Evolutionary conservation across 2,329 filamentous ascomycete genomes (phyloP).

Genomic region (Diaporthe ilicicola): DNA sequence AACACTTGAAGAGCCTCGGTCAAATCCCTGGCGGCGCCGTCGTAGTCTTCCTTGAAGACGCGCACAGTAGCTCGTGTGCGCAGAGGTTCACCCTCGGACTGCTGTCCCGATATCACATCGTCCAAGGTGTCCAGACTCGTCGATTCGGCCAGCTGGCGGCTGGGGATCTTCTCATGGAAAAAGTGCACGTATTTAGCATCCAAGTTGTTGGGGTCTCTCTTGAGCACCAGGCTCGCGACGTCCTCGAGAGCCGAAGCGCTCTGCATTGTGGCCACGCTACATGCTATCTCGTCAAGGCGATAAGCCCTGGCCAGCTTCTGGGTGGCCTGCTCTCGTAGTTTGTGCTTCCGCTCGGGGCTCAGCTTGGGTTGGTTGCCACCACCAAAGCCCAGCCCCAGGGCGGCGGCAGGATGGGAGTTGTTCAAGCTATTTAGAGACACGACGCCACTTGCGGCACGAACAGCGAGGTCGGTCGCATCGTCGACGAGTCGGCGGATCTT

Average conservation of each 20-base stretch:
- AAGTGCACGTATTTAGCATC: conserved; percentile 92
- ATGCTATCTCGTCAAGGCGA: conserved; percentile 82
- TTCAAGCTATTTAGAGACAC: conserved; percentile 68
- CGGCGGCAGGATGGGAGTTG: conserved; percentile 57
- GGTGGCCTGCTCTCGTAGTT: conserved; percentile 82
- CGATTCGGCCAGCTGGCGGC: conserved; percentile 74
- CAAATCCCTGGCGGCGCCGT: conserved; percentile 75
- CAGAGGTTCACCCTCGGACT: conserved; percentile 71
- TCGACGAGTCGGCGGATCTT: conserved; percentile 84
- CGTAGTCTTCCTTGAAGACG: conserved; percentile 78
- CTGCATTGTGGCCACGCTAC: conserved; percentile 86
- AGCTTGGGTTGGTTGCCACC: conserved; percentile 69
- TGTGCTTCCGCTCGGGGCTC: conserved; percentile 78
- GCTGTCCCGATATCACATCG: conserved; percentile 71
- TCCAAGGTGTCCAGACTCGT: conserved; percentile 73
- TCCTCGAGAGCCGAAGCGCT: conserved; percentile 79
- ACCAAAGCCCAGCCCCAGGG: conserved; percentile 63
- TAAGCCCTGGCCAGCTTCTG: conserved; percentile 82
- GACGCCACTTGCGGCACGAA: conserved; percentile 78
- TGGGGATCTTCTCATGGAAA: conserved; percentile 90
- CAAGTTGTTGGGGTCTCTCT: conserved; percentile 70
- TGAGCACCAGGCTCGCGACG: conserved; percentile 76
- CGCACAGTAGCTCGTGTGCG: conserved; percentile 79
- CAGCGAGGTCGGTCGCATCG: conserved; percentile 79
- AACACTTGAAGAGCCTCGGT: conserved; percentile 69